Evolutionary conservation across 2,329 filamentous ascomycete genomes (phyloP).

Genomic region (Tricladium varicosporioides): DNA sequence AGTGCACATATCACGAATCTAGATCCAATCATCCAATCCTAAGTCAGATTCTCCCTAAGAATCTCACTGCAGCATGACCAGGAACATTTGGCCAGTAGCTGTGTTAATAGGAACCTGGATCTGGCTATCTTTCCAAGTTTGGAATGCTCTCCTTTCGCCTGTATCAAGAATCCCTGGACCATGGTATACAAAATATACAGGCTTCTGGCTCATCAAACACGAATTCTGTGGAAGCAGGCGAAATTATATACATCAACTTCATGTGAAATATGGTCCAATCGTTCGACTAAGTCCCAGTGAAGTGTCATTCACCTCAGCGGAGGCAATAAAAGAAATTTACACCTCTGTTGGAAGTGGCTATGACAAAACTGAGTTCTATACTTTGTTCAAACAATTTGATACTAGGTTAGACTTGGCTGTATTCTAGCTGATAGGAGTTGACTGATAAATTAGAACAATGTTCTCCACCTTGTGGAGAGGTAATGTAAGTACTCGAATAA

Average conservation of each 20-base stretch:
- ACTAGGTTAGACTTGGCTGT: conserved; percentile 42
- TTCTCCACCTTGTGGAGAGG: conserved; percentile 36
- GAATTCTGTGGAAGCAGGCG: conserved; percentile 54
- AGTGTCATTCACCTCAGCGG: conserved; percentile 55
- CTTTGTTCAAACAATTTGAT: conserved; percentile 57
- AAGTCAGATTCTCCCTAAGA: too few species aligned
- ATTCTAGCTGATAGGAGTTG: background rate
- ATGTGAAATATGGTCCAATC: conserved; percentile 53
- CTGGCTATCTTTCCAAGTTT: background rate
- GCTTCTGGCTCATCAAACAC: conserved; percentile 33
- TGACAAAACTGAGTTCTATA: conserved; percentile 64
- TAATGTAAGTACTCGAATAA: conserved; percentile 19
- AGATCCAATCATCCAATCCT: too few species aligned
- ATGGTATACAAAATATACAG: conserved; percentile 20
- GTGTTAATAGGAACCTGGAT: background rate
- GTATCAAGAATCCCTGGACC: conserved; percentile 28
- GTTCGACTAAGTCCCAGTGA: conserved; percentile 58
- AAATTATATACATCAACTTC: conserved; percentile 53
- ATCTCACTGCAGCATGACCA: too few species aligned
- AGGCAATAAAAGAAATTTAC: conserved; percentile 62
- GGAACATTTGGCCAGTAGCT: too few species aligned
- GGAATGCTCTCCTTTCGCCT: conserved; percentile 15
- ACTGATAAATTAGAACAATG: conserved; percentile 32
- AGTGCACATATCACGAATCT: too few species aligned
- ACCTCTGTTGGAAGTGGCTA: conserved; percentile 60